Conservation (phyloP, 1,284 basidiomycete genomes). For the Ceratorhiza oryzae-sativae region DNA sequence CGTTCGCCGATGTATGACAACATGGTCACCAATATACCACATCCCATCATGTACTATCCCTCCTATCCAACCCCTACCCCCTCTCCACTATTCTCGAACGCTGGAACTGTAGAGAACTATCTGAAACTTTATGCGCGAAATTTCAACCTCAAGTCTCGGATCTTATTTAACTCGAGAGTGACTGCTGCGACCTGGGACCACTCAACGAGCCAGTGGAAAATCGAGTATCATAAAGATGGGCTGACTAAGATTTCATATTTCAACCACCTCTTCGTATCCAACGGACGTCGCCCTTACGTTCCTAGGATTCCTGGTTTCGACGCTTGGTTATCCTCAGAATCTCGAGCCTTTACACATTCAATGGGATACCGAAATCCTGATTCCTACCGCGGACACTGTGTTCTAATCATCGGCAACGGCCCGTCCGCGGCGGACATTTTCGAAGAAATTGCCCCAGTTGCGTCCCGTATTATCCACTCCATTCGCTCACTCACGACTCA, state of each 20-base stretch:
- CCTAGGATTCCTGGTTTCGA: constrained; percentile 65
- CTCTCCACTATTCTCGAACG: constrained; percentile 70
- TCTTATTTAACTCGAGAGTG: constrained; percentile 56
- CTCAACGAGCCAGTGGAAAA: constrained; percentile 56
- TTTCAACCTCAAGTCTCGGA: constrained; percentile 63
- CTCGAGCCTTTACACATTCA: constrained; percentile 63
- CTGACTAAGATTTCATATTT: constrained; percentile 51
- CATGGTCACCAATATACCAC: constrained; percentile 76
- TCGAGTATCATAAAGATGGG: constrained; percentile 46
- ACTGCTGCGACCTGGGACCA: constrained; percentile 50
- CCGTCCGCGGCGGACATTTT: constrained; percentile 74
- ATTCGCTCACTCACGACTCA: constrained; percentile 45
- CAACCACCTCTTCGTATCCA: constrained; percentile 71
- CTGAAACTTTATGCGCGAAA: constrained; percentile 64
- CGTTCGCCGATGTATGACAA: constrained; percentile 77
- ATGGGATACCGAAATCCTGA: constrained; percentile 68
- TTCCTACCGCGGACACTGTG: constrained; percentile 53
- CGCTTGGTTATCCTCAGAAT: constrained; percentile 54
- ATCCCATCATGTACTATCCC: constrained; percentile 73
- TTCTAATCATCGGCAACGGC: constrained; percentile 74
- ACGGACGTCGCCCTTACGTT: constrained; percentile 69
- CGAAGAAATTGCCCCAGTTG: constrained; percentile 55
- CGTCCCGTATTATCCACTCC: constrained; percentile 64
- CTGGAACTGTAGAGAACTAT: constrained; percentile 65
- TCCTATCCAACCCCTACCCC: constrained; percentile 69